Percentiles rank a stretch among this genome's conserved stretches.
Evolutionary conservation across 1,284 basidiomycete species (phyloP).

Genomic region (Vanrija sp.): DNA sequence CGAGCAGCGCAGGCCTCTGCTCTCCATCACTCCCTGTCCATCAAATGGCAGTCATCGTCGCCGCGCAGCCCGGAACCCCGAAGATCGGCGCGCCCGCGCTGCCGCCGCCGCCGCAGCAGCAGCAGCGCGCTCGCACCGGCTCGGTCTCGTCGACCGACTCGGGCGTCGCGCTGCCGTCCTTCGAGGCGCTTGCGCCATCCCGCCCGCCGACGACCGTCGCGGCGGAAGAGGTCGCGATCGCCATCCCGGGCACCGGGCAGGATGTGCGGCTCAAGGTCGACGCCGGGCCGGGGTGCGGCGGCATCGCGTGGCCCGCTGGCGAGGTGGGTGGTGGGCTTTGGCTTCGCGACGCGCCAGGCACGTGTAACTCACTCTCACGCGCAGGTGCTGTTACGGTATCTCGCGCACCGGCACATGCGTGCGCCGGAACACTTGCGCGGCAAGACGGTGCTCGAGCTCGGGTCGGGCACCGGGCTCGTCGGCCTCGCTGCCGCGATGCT

Average conservation of each 20-base stretch:
- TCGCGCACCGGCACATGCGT: conserved; percentile 55
- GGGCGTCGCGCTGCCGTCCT: conserved; percentile 27
- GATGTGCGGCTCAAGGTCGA: conserved; percentile 56
- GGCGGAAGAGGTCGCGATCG: conserved; percentile 29
- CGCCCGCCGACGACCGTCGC: conserved; percentile 34
- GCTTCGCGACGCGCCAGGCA: too few relatives aligned
- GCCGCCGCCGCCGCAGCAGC: neutral
- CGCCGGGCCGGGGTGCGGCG: conserved; percentile 81
- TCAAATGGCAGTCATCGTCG: neutral
- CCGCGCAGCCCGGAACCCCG: too few relatives aligned
- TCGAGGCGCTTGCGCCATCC: conserved; percentile 34
- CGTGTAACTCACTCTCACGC: neutral
- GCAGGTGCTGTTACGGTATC: conserved; percentile 71
- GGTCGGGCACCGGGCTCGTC: conserved; percentile 80
- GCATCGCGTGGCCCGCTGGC: conserved; percentile 87
- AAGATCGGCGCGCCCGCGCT: neutral
- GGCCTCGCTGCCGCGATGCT: conserved; percentile 74
- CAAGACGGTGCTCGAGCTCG: conserved; percentile 72
- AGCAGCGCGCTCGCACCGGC: conserved; percentile 6
- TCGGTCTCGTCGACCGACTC: conserved; percentile 34
- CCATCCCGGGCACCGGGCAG: conserved; percentile 23
- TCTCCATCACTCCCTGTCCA: neutral
- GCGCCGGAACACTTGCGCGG: conserved; percentile 54
- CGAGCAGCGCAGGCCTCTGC: too few relatives aligned
- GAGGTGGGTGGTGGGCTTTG: conserved; percentile 60